Percentiles rank a stretch among this genome's conserved stretches.
Evolutionary conservation across 495 filamentous ascomycete species (phyloP).

Genomic region (Aspergillus campestris): DNA sequence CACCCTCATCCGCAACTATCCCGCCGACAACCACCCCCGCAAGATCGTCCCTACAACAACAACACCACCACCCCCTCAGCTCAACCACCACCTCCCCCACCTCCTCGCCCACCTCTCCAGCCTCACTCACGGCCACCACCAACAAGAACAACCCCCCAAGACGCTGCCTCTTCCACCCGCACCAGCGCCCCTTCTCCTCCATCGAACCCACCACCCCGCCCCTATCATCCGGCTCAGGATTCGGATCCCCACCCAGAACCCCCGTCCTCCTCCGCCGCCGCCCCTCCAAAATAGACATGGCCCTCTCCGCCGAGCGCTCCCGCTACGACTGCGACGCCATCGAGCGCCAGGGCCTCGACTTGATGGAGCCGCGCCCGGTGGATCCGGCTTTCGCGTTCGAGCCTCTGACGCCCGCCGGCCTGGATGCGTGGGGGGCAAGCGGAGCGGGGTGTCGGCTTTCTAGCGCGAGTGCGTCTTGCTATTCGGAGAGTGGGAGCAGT

Average conservation of each 20-base stretch:
- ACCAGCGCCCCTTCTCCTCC: constrained; percentile 17
- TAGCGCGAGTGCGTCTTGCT: background rate
- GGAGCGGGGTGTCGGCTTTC: background rate
- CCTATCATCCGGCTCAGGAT: constrained; percentile 12
- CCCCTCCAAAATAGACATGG: constrained; percentile 35
- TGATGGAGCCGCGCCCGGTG: constrained; percentile 40
- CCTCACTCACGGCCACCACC: no score
- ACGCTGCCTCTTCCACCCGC: constrained; percentile 16
- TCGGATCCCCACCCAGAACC: constrained; percentile 26
- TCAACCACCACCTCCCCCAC: constrained; percentile 18
- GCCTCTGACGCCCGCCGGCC: no score
- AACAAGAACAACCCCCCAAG: constrained; percentile 15
- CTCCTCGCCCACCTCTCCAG: constrained; percentile 18
- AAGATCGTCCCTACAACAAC: constrained; percentile 9
- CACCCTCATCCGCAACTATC: background rate
- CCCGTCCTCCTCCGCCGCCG: constrained; percentile 30
- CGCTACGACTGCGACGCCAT: constrained; percentile 29
- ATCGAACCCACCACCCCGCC: constrained; percentile 22
- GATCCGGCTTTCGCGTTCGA: constrained; percentile 13
- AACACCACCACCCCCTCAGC: constrained; percentile 16
- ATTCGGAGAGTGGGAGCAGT: background rate
- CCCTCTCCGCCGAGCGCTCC: constrained; percentile 33
- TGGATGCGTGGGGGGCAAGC: background rate
- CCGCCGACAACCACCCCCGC: constrained; percentile 5
- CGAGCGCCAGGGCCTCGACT: constrained; percentile 32